A percentile compares a stretch with the other conserved stretches of the same genome.
Conservation (phyloP, 352 stramenopile genomes). For the Phytophthora crassamura region DNA sequence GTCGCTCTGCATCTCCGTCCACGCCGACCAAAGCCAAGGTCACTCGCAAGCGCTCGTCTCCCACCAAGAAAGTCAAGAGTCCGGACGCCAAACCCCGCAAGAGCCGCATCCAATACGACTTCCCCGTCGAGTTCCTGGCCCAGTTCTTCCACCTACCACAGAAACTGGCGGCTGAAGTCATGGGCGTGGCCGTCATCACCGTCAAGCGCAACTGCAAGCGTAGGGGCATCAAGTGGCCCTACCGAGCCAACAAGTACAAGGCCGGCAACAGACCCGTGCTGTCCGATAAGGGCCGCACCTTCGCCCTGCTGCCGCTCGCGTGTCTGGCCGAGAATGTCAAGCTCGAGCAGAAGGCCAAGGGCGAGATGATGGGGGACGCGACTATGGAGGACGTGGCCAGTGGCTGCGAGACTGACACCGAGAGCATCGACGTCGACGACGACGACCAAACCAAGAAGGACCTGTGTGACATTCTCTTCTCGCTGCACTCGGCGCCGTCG, state of each 20-base stretch:
- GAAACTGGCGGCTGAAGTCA: conserved; percentile 33
- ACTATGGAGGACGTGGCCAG: not conserved
- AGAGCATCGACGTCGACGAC: conserved; percentile 18
- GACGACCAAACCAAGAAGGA: conserved; percentile 15
- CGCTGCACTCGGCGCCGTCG: conserved; percentile 9
- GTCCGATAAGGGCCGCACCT: conserved; percentile 7
- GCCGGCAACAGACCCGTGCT: not conserved
- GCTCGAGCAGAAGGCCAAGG: not conserved
- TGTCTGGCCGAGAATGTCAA: conserved; percentile 21
- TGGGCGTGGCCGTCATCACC: conserved; percentile 48
- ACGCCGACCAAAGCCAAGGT: not conserved
- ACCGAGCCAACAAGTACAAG: conserved; percentile 42
- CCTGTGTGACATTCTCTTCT: conserved; percentile 7
- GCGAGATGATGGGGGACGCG: not conserved
- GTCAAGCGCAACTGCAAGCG: conserved; percentile 52
- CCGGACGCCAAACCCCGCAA: conserved; percentile 39
- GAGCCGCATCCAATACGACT: conserved; percentile 55
- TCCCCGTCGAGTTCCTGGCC: conserved; percentile 40
- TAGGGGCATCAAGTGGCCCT: conserved; percentile 41
- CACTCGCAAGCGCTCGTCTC: conserved; percentile 15
- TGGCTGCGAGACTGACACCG: conserved; percentile 27
- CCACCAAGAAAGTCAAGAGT: not conserved
- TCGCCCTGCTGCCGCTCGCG: conserved; percentile 27
- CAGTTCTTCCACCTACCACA: conserved; percentile 63
- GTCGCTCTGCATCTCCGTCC: not conserved